Conservation (phyloP, 495 filamentous ascomycete species). For the Aspergillus conjunctus region DNA sequence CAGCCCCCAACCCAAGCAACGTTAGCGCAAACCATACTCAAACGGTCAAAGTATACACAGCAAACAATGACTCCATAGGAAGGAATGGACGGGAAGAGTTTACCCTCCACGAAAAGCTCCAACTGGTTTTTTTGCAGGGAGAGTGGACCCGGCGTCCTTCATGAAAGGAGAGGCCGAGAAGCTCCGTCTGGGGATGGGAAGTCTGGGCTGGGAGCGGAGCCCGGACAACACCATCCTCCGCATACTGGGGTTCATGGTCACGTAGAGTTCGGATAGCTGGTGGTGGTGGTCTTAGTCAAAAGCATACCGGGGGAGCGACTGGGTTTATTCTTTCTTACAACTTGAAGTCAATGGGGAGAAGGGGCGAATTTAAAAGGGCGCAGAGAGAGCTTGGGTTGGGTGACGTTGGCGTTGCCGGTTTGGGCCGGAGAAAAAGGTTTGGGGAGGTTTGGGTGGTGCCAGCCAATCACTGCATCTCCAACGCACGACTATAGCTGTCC, state of each 20-base stretch:
- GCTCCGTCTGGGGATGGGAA: conserved; percentile 23
- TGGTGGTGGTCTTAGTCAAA: conserved; percentile 11
- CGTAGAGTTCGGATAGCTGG: conserved; percentile 7
- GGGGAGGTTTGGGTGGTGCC: conserved; percentile 26
- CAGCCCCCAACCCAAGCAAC: conserved; percentile 10
- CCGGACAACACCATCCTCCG: conserved; percentile 28
- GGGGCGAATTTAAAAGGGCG: conserved; percentile 14
- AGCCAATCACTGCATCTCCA: conserved; percentile 16
- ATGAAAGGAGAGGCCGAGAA: conserved; percentile 43
- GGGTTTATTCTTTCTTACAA: conserved; percentile 7
- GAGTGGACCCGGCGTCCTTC: conserved; percentile 39
- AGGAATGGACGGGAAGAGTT: conserved; percentile 33
- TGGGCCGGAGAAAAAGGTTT: neutral
- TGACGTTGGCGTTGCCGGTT: conserved; percentile 38
- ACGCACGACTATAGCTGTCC: neutral
- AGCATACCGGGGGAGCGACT: conserved; percentile 8
- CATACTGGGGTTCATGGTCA: conserved; percentile 31
- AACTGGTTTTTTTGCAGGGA: conserved; percentile 77
- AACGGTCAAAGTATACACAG: neutral
- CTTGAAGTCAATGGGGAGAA: conserved; percentile 6
- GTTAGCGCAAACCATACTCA: conserved; percentile 7
- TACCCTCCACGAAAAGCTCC: conserved; percentile 94
- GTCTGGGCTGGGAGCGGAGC: conserved; percentile 30
- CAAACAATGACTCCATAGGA: neutral
- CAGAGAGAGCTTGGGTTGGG: conserved; percentile 23